Evolutionary conservation across 2,329 filamentous ascomycete species (phyloP).

Genomic region (Cladosporium phlei): DNA sequence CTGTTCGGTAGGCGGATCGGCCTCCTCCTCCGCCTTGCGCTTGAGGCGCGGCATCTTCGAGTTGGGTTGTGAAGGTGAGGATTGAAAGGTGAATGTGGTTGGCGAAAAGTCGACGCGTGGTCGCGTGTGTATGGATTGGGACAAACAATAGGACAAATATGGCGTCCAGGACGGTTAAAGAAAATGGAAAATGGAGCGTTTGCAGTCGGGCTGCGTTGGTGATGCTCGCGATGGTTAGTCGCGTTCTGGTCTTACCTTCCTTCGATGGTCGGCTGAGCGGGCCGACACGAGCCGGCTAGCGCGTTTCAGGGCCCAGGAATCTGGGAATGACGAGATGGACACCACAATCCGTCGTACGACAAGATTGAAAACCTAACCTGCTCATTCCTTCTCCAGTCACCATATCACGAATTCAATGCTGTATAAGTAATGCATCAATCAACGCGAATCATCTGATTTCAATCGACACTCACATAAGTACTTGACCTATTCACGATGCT

Average conservation of each 20-base stretch:
- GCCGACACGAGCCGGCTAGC: not conserved
- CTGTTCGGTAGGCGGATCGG: constrained; percentile 29
- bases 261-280: not conserved
- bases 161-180: not conserved
- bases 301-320: not conserved
- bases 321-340: constrained; percentile 1
- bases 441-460: too few relatives aligned
- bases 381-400: too few relatives aligned
- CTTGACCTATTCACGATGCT: too few relatives aligned
- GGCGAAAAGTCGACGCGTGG: not conserved
- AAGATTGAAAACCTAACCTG: too few relatives aligned
- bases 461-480: too few relatives aligned
- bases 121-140: not conserved
- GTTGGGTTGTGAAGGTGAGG: not conserved
- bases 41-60: constrained; percentile 51
- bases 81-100: not conserved
- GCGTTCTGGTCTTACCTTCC: not conserved
- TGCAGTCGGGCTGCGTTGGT: not conserved
- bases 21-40: constrained; percentile 51
- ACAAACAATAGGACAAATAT: not conserved
- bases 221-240: constrained; percentile 1
- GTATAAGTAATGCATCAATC: too few relatives aligned
- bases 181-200: not conserved
- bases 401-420: too few relatives aligned
- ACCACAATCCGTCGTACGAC: too few relatives aligned